Conservation (phyloP, 257 asterid genomes). For the Gentiana straminea region DNA sequence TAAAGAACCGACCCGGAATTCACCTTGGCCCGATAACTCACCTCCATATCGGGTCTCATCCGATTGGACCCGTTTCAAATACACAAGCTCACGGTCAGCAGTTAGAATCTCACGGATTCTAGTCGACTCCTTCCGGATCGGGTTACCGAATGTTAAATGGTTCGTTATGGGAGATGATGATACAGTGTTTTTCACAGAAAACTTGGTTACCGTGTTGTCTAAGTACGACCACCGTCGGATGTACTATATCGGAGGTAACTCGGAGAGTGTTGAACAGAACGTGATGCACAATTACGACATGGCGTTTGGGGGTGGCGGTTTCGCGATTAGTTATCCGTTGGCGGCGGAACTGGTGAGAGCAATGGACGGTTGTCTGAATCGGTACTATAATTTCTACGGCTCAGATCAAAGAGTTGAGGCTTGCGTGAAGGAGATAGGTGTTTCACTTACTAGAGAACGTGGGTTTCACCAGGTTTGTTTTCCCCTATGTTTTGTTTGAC, state of each 20-base stretch:
- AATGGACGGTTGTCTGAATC: conserved; percentile 67
- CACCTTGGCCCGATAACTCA: conserved; percentile 17
- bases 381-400: conserved; percentile 78
- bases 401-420: conserved; percentile 93
- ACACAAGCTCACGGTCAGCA: conserved; percentile 46
- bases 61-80: conserved; percentile 48
- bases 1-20: conserved; percentile 19
- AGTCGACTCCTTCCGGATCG: conserved; percentile 52
- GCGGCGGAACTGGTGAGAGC: conserved; percentile 42
- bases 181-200: conserved; percentile 73
- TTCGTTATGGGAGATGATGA: conserved; percentile 98
- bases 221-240: conserved; percentile 66
- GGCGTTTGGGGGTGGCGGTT: conserved; percentile 98
- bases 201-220: conserved; percentile 51
- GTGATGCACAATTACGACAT: conserved; percentile 67
- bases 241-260: conserved; percentile 73
- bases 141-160: conserved; percentile 67
- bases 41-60: conserved; percentile 56
- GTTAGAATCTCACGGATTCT: conserved; percentile 69
- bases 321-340: conserved; percentile 65
- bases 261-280: conserved; percentile 88
- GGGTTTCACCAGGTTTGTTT: conserved; percentile 88
- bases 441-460: conserved; percentile 44
- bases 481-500: background rate
- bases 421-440: conserved; percentile 73